These are phyloP conservation scores for Thraustotheca clavata DNA, from an alignment of 352 stramenopile genomes.

Conservation along the genomic window DNA sequence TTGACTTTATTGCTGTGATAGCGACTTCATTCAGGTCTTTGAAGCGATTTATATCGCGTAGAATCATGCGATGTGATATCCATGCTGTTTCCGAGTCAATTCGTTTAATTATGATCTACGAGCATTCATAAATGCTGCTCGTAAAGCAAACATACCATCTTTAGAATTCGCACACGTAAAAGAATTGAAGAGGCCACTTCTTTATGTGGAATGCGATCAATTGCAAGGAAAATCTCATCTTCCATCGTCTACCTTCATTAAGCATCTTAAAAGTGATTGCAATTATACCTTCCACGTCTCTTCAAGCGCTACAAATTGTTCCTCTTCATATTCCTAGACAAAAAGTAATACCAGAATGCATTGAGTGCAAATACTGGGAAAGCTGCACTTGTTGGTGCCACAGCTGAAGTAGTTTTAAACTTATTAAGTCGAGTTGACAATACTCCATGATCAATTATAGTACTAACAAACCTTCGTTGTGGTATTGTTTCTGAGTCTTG, in stretches of 20 bases:
- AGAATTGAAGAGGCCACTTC: constrained; percentile 45
- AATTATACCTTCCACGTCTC: constrained; percentile 42
- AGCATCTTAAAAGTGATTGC: neutral
- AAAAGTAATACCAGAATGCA: neutral
- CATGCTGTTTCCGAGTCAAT: constrained; percentile 73
- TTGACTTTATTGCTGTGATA: constrained; percentile 51
- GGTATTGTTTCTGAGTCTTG: neutral
- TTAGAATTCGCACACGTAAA: constrained; percentile 55
- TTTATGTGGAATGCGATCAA: constrained; percentile 48
- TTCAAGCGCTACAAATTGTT: constrained; percentile 61
- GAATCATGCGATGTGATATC: constrained; percentile 70
- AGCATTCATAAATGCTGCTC: neutral
- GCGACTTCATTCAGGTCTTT: constrained; percentile 55
- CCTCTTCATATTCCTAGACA: constrained; percentile 51
- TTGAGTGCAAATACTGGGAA: neutral
- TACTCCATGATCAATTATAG: constrained; percentile 20
- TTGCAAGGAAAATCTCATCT: constrained; percentile 37
- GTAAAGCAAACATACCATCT: constrained; percentile 10
- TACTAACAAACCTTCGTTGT: constrained; percentile 19
- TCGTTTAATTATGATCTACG: constrained; percentile 46
- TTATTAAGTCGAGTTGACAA: constrained; percentile 24
- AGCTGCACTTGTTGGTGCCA: neutral
- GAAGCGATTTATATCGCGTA: constrained; percentile 62
- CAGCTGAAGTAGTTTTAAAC: constrained; percentile 17
- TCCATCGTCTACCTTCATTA: constrained; percentile 26